Evolutionary conservation across 2,329 filamentous ascomycete genomes (phyloP).

Genomic region (Emmonsiellopsis sp.): DNA sequence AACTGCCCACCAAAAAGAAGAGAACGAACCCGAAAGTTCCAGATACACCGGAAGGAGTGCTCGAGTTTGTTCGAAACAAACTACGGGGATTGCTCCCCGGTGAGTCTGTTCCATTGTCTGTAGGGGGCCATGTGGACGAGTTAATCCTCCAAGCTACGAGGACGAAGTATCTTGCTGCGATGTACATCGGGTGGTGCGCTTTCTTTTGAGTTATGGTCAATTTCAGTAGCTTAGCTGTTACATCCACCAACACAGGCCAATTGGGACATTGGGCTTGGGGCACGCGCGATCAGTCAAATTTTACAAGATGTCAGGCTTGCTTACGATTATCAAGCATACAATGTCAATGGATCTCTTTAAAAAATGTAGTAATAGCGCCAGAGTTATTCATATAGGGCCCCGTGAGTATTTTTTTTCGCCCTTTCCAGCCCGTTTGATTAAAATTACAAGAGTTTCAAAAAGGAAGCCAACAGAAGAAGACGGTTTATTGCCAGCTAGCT

Average conservation of each 20-base stretch:
- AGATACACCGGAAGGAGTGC: conserved; percentile 66
- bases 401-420: not conserved
- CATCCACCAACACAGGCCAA: not conserved
- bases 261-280: not conserved
- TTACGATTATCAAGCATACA: too few relatives aligned
- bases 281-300: too few relatives aligned
- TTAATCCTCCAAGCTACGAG: conserved; percentile 80
- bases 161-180: conserved; percentile 68
- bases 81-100: conserved; percentile 73
- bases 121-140: conserved; percentile 96
- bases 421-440: not conserved
- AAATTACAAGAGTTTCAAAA: not conserved
- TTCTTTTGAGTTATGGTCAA: conserved; percentile 8
- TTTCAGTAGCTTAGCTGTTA: not conserved
- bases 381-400: not conserved
- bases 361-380: not conserved
- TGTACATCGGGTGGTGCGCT: conserved; percentile 86
- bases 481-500: not conserved
- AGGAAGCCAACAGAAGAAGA: not conserved
- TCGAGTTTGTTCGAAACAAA: conserved; percentile 83
- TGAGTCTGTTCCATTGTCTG: conserved; percentile 85
- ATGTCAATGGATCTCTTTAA: not conserved
- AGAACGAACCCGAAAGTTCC: conserved; percentile 46
- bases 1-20: conserved; percentile 34
- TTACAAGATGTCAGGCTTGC: too few relatives aligned